A percentile compares a stretch with the other conserved stretches of the same genome.
Conservation (phyloP, 305 asterid genomes). For the Solanum hybrid region DNA sequence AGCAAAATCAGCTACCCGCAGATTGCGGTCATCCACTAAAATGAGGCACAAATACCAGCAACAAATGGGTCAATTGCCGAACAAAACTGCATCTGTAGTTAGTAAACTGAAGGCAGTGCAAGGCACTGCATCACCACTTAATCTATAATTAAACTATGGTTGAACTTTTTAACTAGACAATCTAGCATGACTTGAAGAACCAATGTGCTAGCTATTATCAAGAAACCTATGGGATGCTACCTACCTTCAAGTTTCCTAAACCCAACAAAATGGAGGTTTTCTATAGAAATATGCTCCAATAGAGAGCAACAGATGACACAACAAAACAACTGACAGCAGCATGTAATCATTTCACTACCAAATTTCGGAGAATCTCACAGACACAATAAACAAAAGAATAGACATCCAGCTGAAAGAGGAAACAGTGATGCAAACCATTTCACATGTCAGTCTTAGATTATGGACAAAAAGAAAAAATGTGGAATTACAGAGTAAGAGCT, state of each 20-base stretch:
- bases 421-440: not conserved
- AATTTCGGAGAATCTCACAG: conserved; percentile 6
- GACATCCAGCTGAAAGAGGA: not conserved
- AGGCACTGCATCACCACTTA: conserved; percentile 80
- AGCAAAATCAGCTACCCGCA: conserved; percentile 99
- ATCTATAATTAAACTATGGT: conserved; percentile 43
- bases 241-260: not conserved
- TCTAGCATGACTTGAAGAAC: conserved; percentile 26
- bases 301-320: not conserved
- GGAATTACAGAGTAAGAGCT: not conserved
- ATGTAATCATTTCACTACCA: not conserved
- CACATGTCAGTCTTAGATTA: not conserved
- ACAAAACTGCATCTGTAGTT: conserved; percentile 91
- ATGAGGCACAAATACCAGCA: conserved; percentile 96
- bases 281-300: not conserved
- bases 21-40: conserved; percentile 99
- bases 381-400: not conserved
- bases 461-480: not conserved
- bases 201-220: conserved; percentile 19
- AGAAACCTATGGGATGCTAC: conserved; percentile 13
- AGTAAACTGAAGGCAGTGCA: conserved; percentile 81
- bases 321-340: not conserved
- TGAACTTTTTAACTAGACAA: conserved; percentile 28
- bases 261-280: not conserved
- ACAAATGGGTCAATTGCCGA: conserved; percentile 94